phyloP scores from a whole-genome alignment of 139 green algal genomes.

The Tetratostichococcus sp. region DNA sequence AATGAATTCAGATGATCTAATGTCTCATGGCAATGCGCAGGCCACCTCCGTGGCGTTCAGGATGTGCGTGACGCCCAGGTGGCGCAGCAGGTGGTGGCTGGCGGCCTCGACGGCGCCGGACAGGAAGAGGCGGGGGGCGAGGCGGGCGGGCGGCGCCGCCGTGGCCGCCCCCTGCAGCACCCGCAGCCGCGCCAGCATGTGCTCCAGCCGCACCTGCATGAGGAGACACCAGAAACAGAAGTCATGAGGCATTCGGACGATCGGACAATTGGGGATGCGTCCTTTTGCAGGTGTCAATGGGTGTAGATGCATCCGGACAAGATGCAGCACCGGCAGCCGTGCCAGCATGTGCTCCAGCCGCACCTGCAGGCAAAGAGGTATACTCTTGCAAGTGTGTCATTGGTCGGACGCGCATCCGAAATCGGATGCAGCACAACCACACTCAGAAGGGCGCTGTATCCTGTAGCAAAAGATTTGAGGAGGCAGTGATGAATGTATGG shows the following conservation, averaged over 20 bases:
- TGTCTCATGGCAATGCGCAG: not conserved
- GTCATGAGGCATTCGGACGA: too few relatives aligned
- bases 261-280: too few relatives aligned
- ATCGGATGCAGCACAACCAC: too few relatives aligned
- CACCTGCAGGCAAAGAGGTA: constrained; percentile 40
- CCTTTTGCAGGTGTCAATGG: too few relatives aligned
- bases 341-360: constrained; percentile 80
- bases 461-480: too few relatives aligned
- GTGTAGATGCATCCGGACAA: too few relatives aligned
- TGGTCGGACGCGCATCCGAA: too few relatives aligned
- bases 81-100: constrained; percentile 63
- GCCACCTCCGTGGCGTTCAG: constrained; percentile 77
- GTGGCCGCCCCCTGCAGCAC: constrained; percentile 55
- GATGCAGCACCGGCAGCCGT: constrained; percentile 65
- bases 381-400: too few relatives aligned
- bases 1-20: too few relatives aligned
- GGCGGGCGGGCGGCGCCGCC: constrained; percentile 39
- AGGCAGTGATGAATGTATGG: too few relatives aligned
- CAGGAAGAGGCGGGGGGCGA: constrained; percentile 68
- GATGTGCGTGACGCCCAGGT: constrained; percentile 83
- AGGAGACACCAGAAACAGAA: not conserved
- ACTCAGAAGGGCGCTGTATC: too few relatives aligned
- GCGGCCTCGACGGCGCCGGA: constrained; percentile 69
- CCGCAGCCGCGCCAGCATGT: constrained; percentile 76
- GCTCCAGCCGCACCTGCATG: constrained; percentile 63